These are phyloP conservation scores for Mucor racemosus DNA, from an alignment of 371 early-diverging fungal species.

Conservation along the genomic window DNA sequence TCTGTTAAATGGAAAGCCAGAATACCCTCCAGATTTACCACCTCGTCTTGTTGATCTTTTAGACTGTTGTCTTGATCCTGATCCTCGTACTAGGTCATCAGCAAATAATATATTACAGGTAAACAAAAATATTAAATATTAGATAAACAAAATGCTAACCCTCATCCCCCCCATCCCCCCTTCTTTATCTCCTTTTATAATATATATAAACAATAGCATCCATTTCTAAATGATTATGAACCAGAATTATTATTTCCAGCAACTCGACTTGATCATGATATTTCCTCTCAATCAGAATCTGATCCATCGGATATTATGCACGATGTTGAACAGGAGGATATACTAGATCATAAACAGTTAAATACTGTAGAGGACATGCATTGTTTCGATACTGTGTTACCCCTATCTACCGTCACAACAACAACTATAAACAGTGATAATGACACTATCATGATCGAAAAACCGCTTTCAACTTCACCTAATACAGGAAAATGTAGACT, in stretches of 20 bases:
- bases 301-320: slow-evolving; percentile 26
- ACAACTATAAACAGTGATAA: neutral
- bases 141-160: neutral
- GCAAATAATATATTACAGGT: slow-evolving; percentile 45
- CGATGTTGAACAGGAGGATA: slow-evolving; percentile 28
- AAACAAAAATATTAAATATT: slow-evolving; percentile 1
- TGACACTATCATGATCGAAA: slow-evolving; percentile 5
- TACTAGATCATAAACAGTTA: slow-evolving; percentile 29
- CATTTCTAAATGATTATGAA: slow-evolving; percentile 45
- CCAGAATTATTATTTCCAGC: slow-evolving; percentile 46
- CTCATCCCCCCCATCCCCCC: neutral
- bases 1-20: slow-evolving; percentile 41
- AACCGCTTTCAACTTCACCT: neutral
- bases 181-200: neutral
- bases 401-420: slow-evolving; percentile 9
- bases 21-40: slow-evolving; percentile 46
- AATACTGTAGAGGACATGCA: slow-evolving; percentile 29
- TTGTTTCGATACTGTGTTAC: slow-evolving; percentile 26
- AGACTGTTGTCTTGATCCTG: slow-evolving; percentile 46
- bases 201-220: slow-evolving; percentile 27
- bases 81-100: slow-evolving; percentile 41
- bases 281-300: slow-evolving; percentile 25
- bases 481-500: slow-evolving; percentile 36
- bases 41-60: slow-evolving; percentile 40
- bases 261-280: slow-evolving; percentile 20